These are phyloP conservation scores for Tuber aestivum DNA, from an alignment of 495 filamentous ascomycete genomes.

Conservation along the genomic window DNA sequence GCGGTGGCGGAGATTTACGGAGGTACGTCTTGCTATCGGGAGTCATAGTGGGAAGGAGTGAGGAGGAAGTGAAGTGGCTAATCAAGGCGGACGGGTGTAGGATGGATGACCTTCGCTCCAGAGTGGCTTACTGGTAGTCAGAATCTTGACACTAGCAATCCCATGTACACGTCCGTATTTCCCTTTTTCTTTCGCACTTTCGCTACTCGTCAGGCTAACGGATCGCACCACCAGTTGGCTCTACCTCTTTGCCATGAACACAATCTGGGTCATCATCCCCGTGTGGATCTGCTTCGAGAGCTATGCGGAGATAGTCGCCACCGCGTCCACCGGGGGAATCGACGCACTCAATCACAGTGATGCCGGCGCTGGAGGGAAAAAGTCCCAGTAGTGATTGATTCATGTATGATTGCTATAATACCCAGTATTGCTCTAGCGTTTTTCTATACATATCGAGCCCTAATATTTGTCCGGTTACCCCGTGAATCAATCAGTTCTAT, in stretches of 20 bases:
- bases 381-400: background rate
- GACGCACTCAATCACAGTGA: background rate
- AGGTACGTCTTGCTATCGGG: conserved; percentile 45
- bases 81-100: conserved; percentile 34
- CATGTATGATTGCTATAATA: background rate
- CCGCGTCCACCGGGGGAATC: background rate
- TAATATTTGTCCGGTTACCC: background rate
- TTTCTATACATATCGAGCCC: background rate
- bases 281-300: conserved; percentile 68
- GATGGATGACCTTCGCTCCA: conserved; percentile 92
- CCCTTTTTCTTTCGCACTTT: too few relatives aligned
- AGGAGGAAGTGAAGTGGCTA: background rate
- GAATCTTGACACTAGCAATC: conserved; percentile 73
- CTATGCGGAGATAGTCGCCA: conserved; percentile 42
- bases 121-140: conserved; percentile 78
- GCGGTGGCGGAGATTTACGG: conserved; percentile 96
- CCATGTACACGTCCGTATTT: conserved; percentile 61
- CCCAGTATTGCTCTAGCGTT: background rate
- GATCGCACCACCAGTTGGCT: conserved; percentile 52
- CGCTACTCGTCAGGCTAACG: background rate
- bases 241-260: conserved; percentile 88
- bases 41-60: background rate
- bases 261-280: conserved; percentile 78
- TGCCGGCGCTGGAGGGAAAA: background rate
- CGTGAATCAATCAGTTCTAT: background rate